These are phyloP conservation scores for Termitomyces heimii DNA, from an alignment of 768 basidiomycete species.

Conservation along the genomic window DNA sequence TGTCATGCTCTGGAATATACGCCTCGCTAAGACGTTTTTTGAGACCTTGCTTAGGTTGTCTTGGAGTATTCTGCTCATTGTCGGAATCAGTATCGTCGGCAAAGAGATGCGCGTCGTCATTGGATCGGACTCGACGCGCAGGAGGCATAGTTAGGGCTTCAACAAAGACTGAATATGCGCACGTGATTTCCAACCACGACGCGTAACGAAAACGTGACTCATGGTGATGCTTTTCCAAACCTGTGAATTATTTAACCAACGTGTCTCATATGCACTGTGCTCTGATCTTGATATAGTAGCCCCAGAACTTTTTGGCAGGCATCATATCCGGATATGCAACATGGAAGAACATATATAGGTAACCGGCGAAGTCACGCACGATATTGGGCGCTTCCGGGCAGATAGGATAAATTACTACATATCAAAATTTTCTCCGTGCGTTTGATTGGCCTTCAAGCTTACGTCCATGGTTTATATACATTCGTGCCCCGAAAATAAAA, in stretches of 20 bases:
- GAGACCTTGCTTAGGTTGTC: constrained; percentile 29
- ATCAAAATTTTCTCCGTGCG: not conserved
- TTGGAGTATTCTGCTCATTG: constrained; percentile 33
- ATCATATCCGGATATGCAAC: not conserved
- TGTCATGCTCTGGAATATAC: constrained; percentile 39
- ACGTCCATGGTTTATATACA: not conserved
- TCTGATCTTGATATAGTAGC: not conserved
- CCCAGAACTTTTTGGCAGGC: not conserved
- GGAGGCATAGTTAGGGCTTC: constrained; percentile 28
- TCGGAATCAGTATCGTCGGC: constrained; percentile 33
- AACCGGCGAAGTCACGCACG: too few species aligned
- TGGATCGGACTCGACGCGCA: constrained; percentile 33
- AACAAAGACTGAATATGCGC: constrained; percentile 28
- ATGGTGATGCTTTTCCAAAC: not conserved
- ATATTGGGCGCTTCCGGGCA: not conserved
- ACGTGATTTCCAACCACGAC: constrained; percentile 28
- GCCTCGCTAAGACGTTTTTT: constrained; percentile 63
- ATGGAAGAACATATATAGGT: too few species aligned
- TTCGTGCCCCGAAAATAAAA: not conserved
- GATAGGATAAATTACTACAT: not conserved
- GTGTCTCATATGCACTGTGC: too few species aligned
- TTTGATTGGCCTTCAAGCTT: not conserved
- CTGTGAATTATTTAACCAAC: not conserved
- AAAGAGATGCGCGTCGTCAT: constrained; percentile 27
- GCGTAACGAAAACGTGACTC: constrained; percentile 17